Evolutionary conservation across 495 filamentous ascomycete species (phyloP), one percentile per base, ranked within the genome.

Genomic region (Wilcoxina mikolae): DNA sequence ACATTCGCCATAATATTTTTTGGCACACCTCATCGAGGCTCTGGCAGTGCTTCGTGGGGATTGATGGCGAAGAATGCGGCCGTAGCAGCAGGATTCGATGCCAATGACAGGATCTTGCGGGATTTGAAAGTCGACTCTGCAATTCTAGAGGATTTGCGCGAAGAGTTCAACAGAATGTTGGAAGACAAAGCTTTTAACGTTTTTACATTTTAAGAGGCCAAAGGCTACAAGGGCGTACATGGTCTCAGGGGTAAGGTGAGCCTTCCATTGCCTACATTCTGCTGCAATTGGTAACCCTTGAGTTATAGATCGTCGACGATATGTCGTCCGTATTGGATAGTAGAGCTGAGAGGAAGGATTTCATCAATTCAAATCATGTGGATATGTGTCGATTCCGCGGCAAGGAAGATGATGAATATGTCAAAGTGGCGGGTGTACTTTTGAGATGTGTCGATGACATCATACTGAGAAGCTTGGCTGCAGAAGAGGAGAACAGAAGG

Each of bases 11-110:
- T 54, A 2, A 26, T n/a, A 1, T 45, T 58, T 27, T 48, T 56
- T 5, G 56, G 56, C 10, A 58, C 56, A 12, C 56, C 53, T 1
- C 53, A 58, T 47, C 55, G 56, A 5, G 56, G 56, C 1, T 49
- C 25, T n/a, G 20, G 22, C 25, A 9, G 17, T 24, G 56, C 54
- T 0, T 20, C 2, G 11, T 58, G 24, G 56, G 53, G 56, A n/a
- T 20, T 56, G 2, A 39, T 57, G 3, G 38, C 41, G 5, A 11
- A 29, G 2, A 56, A 47, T 12, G 2, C 55, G 7, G 56, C 53
- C n/a, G 15, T 33, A 5, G 54, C 28, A n/a, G 23, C 17, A 4
- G 26, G 41, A 2, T 18, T 56, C 10, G 56, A 58, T 9, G 54
- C 43, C 2, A 58, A 58, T 24, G 33, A 58, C 2, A 3, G 22